These are phyloP conservation scores for Rhodotorula graminis DNA, from an alignment of 768 basidiomycete species.

Conservation along the genomic window DNA sequence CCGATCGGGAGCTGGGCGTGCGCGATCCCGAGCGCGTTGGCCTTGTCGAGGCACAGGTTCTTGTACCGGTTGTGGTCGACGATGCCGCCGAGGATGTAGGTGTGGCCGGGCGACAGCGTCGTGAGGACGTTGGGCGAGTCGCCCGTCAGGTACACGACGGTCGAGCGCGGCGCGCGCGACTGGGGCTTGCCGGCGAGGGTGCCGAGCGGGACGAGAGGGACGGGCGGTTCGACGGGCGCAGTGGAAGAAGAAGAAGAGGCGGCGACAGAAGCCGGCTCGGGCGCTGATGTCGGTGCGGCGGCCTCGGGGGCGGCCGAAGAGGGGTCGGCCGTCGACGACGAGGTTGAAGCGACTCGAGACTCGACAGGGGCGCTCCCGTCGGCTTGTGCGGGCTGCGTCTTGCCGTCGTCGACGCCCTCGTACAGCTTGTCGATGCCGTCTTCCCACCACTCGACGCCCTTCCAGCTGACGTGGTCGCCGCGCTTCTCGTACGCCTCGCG, in stretches of 20 bases:
- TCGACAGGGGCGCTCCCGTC: conserved; percentile 52
- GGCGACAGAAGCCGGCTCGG: background rate
- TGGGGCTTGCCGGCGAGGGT: conserved; percentile 12
- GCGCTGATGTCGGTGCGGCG: background rate
- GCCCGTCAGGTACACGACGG: conserved; percentile 85
- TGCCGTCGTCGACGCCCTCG: background rate
- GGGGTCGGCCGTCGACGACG: background rate
- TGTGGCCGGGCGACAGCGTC: conserved; percentile 76
- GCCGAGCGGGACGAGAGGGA: conserved; percentile 4
- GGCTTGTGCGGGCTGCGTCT: conserved; percentile 52
- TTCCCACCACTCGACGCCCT: conserved; percentile 74
- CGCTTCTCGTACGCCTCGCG: conserved; percentile 61
- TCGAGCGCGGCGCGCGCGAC: conserved; percentile 48
- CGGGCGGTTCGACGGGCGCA: background rate
- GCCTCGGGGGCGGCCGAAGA: background rate
- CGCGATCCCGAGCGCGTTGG: conserved; percentile 64
- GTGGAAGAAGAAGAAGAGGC: background rate
- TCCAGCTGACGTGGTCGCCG: conserved; percentile 72
- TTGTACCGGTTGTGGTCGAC: conserved; percentile 75
- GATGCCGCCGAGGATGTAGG: conserved; percentile 92
- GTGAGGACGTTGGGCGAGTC: conserved; percentile 80
- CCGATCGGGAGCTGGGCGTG: conserved; percentile 92
- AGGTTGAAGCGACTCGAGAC: background rate
- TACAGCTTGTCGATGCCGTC: conserved; percentile 51
- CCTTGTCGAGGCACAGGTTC: conserved; percentile 86